Evolutionary conservation across 176 grass and related monocot genomes (phyloP), one percentile per base, ranked within the genome.

Genomic region (Juncus inflexus): DNA sequence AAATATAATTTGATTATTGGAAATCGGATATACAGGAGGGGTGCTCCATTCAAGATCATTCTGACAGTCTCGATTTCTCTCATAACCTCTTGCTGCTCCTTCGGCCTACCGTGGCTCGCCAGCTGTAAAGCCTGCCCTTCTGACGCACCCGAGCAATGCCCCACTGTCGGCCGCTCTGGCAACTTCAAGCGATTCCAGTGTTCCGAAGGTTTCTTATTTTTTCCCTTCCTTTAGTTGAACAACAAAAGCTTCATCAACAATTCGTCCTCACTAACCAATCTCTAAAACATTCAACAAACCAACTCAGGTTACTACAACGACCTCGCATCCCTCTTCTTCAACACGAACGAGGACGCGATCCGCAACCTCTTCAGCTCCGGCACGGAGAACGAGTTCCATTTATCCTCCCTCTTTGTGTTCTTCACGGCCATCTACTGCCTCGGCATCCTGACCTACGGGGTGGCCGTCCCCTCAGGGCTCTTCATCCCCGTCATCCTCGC

Each of bases 111-210:
- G 35, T 99, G 88, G 85, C 86, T 99, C 12, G 78, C 78, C 41
- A 58, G 61, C 0, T 99, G 94, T 69, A 92, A 74, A 13, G 83
- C 80, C 0, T 99, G 94, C 61, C 88, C 88, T 28, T 43, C 42
- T 7, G 75, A 79, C 65, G 19, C 82, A 1, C 16, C 15, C 3
- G 85, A 92, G 67, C 43, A 84, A 47, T 99, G 94, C 73, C 89
- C 94, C 13, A 92, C 95, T 3, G 79, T 92, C 9, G 86, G 80
- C 35, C 83, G 89, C 58, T 90, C 89, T 15, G 95, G 89, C 11
- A 99, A 99, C 62, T 99, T 72, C 47, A 99, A 94, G 75, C 89
- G 81, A 58, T 94, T 99, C 50, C 89, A 94, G 54, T 99, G 95
- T 52, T 80, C 83, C 5, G 19, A 28, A 28, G 19, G 19, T 28